These are phyloP conservation scores for Claviceps sorghi DNA, from an alignment of 2,329 filamentous ascomycete genomes.

Conservation along the genomic window DNA sequence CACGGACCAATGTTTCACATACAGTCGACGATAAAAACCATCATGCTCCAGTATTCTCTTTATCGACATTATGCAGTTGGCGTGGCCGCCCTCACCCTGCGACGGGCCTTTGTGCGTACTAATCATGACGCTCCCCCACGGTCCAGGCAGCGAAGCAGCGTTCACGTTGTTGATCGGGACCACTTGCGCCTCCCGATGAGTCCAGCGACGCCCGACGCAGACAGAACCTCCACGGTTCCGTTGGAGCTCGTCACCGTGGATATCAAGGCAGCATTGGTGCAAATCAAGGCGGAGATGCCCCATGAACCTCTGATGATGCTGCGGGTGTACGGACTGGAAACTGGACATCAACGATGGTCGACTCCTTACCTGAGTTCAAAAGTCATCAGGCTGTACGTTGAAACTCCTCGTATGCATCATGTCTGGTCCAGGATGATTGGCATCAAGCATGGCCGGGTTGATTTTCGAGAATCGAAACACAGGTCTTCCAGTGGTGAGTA, in stretches of 20 bases:
- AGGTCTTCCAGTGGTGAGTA: slow-evolving; percentile 45
- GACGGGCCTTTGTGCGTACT: slow-evolving; percentile 49
- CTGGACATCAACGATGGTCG: slow-evolving; percentile 76
- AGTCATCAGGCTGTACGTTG: slow-evolving; percentile 71
- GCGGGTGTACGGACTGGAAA: slow-evolving; percentile 70
- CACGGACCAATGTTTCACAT: slow-evolving; percentile 82
- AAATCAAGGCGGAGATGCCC: slow-evolving; percentile 80
- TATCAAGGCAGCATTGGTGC: slow-evolving; percentile 64
- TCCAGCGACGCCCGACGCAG: slow-evolving; percentile 13
- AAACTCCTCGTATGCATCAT: slow-evolving; percentile 65
- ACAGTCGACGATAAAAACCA: slow-evolving; percentile 62
- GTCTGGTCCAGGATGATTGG: slow-evolving; percentile 81
- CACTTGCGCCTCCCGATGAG: slow-evolving; percentile 22
- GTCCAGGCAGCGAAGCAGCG: slow-evolving; percentile 16
- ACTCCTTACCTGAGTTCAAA: slow-evolving; percentile 66
- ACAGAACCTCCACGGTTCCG: slow-evolving; percentile 18
- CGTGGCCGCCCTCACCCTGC: slow-evolving; percentile 63
- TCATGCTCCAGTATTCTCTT: slow-evolving; percentile 79
- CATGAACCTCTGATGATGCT: slow-evolving; percentile 83
- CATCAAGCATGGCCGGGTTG: slow-evolving; percentile 65
- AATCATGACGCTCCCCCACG: slow-evolving; percentile 24
- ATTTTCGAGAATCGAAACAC: slow-evolving; percentile 62
- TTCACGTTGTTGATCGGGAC: slow-evolving; percentile 8
- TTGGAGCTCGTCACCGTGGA: slow-evolving; percentile 68
- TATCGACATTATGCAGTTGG: slow-evolving; percentile 86